Evolutionary conservation across 139 green algal species (phyloP).

Genomic region (Chlamydomonas schloesseri): DNA sequence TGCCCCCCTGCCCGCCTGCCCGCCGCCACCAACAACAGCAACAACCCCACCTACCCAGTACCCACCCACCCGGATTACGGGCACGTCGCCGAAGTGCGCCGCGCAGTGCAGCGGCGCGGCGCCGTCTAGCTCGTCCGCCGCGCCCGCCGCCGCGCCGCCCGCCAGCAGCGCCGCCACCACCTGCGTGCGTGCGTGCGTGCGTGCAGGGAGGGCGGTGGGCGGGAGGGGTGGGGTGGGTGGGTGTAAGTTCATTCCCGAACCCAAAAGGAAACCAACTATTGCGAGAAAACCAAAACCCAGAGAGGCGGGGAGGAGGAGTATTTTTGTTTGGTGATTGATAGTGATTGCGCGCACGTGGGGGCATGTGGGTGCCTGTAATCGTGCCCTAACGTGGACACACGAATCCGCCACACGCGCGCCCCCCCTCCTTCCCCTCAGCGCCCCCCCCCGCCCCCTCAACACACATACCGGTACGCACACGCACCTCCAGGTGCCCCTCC

Average conservation of each 20-base stretch:
- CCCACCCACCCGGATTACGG: neutral
- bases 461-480: neutral
- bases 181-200: neutral
- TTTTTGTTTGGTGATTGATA: too few relatives aligned
- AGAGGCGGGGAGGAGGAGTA: too few relatives aligned
- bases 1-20: neutral
- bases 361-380: too few relatives aligned
- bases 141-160: neutral
- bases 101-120: slow-evolving; percentile 20
- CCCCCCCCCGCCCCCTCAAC: neutral
- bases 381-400: too few relatives aligned
- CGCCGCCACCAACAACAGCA: neutral
- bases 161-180: slow-evolving; percentile 20
- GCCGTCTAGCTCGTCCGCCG: slow-evolving; percentile 7
- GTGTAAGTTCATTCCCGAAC: too few relatives aligned
- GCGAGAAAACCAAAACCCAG: too few relatives aligned
- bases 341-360: too few relatives aligned
- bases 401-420: neutral
- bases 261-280: too few relatives aligned
- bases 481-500: slow-evolving; percentile 28
- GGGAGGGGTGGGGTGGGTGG: too few relatives aligned
- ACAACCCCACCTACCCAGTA: too few relatives aligned
- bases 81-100: slow-evolving; percentile 28
- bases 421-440: neutral
- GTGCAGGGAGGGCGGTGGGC: neutral